Percentiles rank a stretch among this genome's conserved stretches.
These are phyloP conservation scores for Geotrichum restrictum DNA, from an alignment of 1,139 yeast species.

Conservation along the genomic window DNA sequence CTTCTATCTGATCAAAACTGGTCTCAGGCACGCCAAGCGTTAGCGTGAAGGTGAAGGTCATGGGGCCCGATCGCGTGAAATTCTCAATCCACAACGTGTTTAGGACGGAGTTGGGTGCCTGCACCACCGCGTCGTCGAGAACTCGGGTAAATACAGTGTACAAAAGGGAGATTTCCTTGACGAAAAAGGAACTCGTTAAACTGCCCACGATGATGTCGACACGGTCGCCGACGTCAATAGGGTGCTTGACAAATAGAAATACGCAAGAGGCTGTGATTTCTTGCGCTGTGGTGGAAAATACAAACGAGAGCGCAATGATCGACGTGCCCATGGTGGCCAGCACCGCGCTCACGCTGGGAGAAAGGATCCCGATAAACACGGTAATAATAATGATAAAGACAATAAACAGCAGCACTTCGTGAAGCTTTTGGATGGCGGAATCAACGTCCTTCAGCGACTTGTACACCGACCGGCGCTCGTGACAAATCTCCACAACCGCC, in stretches of 20 bases:
- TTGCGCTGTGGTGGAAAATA: conserved; percentile 41
- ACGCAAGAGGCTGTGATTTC: conserved; percentile 43
- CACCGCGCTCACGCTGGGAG: conserved; percentile 42
- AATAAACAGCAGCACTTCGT: conserved; percentile 38
- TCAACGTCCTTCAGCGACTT: conserved; percentile 42
- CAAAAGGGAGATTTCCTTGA: conserved; percentile 39
- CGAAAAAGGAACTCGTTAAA: conserved; percentile 28
- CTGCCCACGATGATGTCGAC: conserved; percentile 39
- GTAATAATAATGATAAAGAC: conserved; percentile 38
- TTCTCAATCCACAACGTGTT: conserved; percentile 43
- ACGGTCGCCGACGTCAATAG: conserved; percentile 44
- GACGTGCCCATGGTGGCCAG: conserved; percentile 44
- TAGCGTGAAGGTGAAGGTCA: conserved; percentile 32
- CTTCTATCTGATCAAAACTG: conserved; percentile 37
- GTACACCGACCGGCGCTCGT: conserved; percentile 39
- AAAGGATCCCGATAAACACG: conserved; percentile 43
- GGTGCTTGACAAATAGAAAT: conserved; percentile 44
- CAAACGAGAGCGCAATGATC: conserved; percentile 41
- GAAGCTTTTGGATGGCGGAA: conserved; percentile 42
- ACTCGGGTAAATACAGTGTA: conserved; percentile 39
- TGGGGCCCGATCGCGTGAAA: conserved; percentile 40
- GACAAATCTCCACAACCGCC: conserved; percentile 37
- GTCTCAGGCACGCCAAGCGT: conserved; percentile 41
- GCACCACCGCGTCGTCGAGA: conserved; percentile 36
- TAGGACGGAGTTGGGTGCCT: conserved; percentile 41